A percentile compares a stretch with the other conserved stretches of the same genome.
phyloP scores from a whole-genome alignment of 2,329 filamentous ascomycete species.

The Canariomyces notabilis region DNA sequence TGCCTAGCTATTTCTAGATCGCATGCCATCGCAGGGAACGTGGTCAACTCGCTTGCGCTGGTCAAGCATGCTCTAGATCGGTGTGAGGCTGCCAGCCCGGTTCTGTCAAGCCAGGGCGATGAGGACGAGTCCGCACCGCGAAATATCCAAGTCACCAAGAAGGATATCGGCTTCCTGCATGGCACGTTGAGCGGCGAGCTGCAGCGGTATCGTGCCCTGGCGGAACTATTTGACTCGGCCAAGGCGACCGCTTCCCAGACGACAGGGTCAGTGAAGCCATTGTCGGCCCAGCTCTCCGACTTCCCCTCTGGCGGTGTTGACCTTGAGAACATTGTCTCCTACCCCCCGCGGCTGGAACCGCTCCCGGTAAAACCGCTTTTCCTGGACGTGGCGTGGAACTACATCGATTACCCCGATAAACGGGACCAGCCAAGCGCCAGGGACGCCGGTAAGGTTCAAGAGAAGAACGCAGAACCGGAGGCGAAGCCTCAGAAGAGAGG shows the following conservation, averaged over 20 bases:
- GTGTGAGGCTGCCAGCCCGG: conserved; percentile 45
- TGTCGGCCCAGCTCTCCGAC: conserved; percentile 69
- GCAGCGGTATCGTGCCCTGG: conserved; percentile 77
- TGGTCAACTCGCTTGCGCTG: conserved; percentile 78
- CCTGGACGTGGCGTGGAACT: conserved; percentile 96
- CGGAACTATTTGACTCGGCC: conserved; percentile 68
- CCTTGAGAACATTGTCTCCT: conserved; percentile 75
- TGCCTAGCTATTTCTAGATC: conserved; percentile 82
- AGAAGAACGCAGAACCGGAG: conserved; percentile 28
- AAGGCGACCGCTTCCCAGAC: conserved; percentile 41
- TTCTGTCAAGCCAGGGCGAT: conserved; percentile 38
- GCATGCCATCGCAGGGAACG: conserved; percentile 67
- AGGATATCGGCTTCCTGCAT: conserved; percentile 55
- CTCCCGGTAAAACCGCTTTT: conserved; percentile 94
- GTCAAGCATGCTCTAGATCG: conserved; percentile 67
- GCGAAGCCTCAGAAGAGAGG: conserved; percentile 59
- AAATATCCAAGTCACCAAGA: conserved; percentile 61
- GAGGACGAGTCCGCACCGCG: conserved; percentile 45
- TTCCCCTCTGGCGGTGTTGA: conserved; percentile 70
- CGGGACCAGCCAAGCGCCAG: conserved; percentile 21
- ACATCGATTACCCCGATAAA: conserved; percentile 82
- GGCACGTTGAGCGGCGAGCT: conserved; percentile 64
- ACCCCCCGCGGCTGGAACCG: conserved; percentile 75
- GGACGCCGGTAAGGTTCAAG: conserved; percentile 2
- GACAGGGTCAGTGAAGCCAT: conserved; percentile 50